Evolutionary conservation across 2,329 filamentous ascomycete genomes (phyloP).

Genomic region (Neofusicoccum laricinum): DNA sequence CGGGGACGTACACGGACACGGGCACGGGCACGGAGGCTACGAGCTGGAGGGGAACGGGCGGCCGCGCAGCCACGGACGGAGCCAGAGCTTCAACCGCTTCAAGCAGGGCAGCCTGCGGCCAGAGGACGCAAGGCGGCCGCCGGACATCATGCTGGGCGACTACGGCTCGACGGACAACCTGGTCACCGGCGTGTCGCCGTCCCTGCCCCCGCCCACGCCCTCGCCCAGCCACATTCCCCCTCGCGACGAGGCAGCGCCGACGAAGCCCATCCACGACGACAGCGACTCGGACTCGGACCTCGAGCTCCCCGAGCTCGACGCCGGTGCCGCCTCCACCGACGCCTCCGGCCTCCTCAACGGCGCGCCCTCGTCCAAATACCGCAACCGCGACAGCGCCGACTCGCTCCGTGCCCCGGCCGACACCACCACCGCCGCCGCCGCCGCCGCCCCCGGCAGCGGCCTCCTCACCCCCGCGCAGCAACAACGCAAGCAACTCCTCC

Average conservation of each 20-base stretch:
- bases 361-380: constrained; percentile 23
- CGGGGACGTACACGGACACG: constrained; percentile 14
- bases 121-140: constrained; percentile 23
- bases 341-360: constrained; percentile 31
- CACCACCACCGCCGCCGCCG: not conserved
- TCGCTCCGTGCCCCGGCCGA: not conserved
- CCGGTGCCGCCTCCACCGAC: constrained; percentile 22
- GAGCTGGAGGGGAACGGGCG: constrained; percentile 14
- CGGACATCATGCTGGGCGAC: constrained; percentile 32
- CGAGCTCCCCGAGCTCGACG: constrained; percentile 31
- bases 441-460: not conserved
- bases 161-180: constrained; percentile 30
- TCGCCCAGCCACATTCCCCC: not conserved
- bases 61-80: constrained; percentile 27
- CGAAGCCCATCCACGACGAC: constrained; percentile 18
- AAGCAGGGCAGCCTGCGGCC: constrained; percentile 18
- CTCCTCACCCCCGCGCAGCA: constrained; percentile 18
- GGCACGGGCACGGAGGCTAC: not conserved
- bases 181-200: constrained; percentile 33
- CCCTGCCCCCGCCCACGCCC: constrained; percentile 20
- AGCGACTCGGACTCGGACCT: constrained; percentile 34
- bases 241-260: constrained; percentile 4
- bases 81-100: constrained; percentile 32
- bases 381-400: not conserved
- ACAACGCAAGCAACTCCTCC: constrained; percentile 64